Conservation (phyloP, 352 stramenopile species). For the Phytophthora syringae region DNA sequence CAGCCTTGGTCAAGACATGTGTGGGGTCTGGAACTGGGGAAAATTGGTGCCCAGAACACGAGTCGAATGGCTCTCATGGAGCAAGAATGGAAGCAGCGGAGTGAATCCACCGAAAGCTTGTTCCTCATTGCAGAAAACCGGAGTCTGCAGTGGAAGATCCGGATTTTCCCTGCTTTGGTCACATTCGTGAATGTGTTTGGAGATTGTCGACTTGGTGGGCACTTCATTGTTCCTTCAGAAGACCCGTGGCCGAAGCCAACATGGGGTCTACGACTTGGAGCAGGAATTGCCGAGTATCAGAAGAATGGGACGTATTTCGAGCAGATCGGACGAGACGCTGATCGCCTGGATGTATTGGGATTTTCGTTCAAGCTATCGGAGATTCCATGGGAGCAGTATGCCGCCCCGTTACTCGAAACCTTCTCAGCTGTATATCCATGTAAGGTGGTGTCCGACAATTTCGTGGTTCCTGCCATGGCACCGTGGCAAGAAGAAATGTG, state of each 20-base stretch:
- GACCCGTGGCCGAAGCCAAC: constrained; percentile 28
- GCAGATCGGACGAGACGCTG: constrained; percentile 35
- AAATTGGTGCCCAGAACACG: constrained; percentile 23
- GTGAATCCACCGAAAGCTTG: neutral
- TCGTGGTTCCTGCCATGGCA: constrained; percentile 28
- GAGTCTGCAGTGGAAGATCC: constrained; percentile 18
- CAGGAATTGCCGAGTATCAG: constrained; percentile 15
- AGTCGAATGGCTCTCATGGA: constrained; percentile 12
- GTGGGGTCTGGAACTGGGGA: constrained; percentile 30
- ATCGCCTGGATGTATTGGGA: constrained; percentile 24
- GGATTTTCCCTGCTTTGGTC: constrained; percentile 28
- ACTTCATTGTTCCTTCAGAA: constrained; percentile 33
- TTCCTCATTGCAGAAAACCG: constrained; percentile 14
- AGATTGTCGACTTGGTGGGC: constrained; percentile 24
- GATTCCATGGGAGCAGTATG: constrained; percentile 21
- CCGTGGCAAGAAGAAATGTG: constrained; percentile 31
- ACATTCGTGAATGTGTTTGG: constrained; percentile 35
- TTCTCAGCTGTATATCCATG: constrained; percentile 23
- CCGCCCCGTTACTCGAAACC: constrained; percentile 24
- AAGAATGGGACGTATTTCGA: constrained; percentile 32
- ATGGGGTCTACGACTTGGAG: constrained; percentile 33
- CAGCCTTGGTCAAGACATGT: constrained; percentile 30
- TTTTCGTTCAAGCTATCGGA: constrained; percentile 31
- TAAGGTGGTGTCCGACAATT: constrained; percentile 20
- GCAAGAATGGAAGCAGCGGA: constrained; percentile 19